These are phyloP conservation scores for Trichoderma brevicompactum DNA, from an alignment of 2,329 filamentous ascomycete genomes.

Conservation along the genomic window DNA sequence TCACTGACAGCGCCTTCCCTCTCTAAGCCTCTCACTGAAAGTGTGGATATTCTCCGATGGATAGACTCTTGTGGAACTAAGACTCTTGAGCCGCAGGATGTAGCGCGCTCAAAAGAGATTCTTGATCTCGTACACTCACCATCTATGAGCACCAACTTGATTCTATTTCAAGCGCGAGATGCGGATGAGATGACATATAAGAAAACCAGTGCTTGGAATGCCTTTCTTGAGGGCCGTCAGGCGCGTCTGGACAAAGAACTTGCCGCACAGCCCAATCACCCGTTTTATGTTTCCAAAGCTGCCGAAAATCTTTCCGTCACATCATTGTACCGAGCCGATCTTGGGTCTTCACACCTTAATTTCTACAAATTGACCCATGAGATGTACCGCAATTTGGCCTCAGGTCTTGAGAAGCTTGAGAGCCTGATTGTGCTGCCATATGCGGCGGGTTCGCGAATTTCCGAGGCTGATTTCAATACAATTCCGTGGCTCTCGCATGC, in stretches of 20 bases:
- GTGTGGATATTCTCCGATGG: conserved; percentile 32
- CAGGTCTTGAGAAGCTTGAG: conserved; percentile 31
- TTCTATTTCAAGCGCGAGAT: conserved; percentile 31
- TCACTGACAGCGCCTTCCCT: conserved; percentile 31
- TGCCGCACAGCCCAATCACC: conserved; percentile 27
- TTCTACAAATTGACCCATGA: conserved; percentile 29
- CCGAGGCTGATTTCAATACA: conserved; percentile 32
- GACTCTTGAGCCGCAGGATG: conserved; percentile 4
- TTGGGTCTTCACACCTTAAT: conserved; percentile 2
- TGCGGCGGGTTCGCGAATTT: conserved; percentile 30
- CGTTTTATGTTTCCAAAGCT: conserved; percentile 32
- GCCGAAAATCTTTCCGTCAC: conserved; percentile 29
- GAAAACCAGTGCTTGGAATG: not conserved
- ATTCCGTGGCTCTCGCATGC: conserved; percentile 33
- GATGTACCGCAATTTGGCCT: conserved; percentile 28
- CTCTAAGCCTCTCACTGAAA: conserved; percentile 28
- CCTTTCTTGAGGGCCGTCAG: conserved; percentile 29
- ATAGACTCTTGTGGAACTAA: conserved; percentile 25
- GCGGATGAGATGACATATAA: conserved; percentile 25
- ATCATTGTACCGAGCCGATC: conserved; percentile 20
- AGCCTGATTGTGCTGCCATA: conserved; percentile 29
- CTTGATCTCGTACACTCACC: conserved; percentile 31
- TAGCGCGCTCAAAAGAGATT: conserved; percentile 24
- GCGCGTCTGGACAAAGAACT: conserved; percentile 29
- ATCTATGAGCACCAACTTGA: conserved; percentile 31